Evolutionary conservation across 2,329 filamentous ascomycete genomes (phyloP), one percentile per base, ranked within the genome.

Genomic region (Colletotrichum sansevieriae): DNA sequence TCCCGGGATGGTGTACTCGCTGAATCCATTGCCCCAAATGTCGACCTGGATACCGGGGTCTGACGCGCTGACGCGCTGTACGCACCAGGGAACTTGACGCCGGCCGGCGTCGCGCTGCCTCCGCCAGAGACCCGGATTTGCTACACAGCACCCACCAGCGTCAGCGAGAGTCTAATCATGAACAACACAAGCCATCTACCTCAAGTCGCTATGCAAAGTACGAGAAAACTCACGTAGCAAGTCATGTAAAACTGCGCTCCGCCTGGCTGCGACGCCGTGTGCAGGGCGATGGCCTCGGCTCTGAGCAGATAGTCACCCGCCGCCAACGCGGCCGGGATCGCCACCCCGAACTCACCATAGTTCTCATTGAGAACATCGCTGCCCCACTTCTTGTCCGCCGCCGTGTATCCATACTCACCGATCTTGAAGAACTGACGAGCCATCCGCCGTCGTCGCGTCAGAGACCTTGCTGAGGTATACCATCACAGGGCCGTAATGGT

Each of bases 351-450:
- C 44, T 33, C 15, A 12, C 54, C 57, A 47, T 35, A 69, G 15
- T 68, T 57, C 37, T 51, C n/a, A 22, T 54, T 69, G 56, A 71
- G 54, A 22, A 64, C 5, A 13, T 61, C 58, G 58, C 43, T 46
- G 54, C 62, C 70, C 44, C 37, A 61, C 39, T 33, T 46, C 18
- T 55, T 29, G 49, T 54, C 39, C 12, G 29, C 35, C 12, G 43
- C 46, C 33, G 52, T 43, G 33, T 73, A 78, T 4, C 81, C 79
- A 72, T 81, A 75, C 70, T 82, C 77, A 73, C 79, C 83, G 71
- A 87, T 78, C 77, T 87, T 87, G 78, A 87, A 86, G 83, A 83
- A 87, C 77, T 1, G 78, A 74, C 7, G 79, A 80, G 15, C 80
- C 80, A 65, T 81, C 78, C 54, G 83, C 82, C 1, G 78, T 80